phyloP scores from a whole-genome alignment of 2,329 filamentous ascomycete species.

The Tolypocladium guangdongense region DNA sequence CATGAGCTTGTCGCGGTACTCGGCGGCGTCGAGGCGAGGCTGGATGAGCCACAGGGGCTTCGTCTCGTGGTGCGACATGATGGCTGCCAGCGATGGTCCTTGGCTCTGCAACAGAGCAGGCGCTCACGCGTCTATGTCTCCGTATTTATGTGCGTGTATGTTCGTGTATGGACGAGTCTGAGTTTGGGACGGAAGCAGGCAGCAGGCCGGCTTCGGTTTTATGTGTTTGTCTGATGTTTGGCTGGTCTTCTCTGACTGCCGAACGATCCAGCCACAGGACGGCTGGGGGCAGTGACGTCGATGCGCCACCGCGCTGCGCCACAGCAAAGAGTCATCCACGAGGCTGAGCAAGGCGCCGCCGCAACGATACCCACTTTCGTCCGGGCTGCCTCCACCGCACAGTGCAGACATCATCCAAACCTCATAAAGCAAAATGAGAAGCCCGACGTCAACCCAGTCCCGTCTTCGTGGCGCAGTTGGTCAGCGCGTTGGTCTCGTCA shows the following conservation, averaged over 20 bases:
- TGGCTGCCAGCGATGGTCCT: not conserved
- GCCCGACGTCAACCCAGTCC: not conserved
- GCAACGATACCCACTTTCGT: not conserved
- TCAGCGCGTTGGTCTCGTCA: constrained; percentile 2
- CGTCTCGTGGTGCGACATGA: constrained; percentile 5
- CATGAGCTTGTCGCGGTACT: constrained; percentile 18
- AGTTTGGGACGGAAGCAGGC: not conserved
- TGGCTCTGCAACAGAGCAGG: not conserved
- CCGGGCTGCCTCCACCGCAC: not conserved
- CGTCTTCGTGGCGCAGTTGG: not conserved
- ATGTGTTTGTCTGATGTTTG: not conserved
- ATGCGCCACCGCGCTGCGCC: not conserved
- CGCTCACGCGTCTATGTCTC: not conserved
- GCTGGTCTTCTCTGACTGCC: too few relatives aligned
- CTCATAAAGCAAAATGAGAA: not conserved
- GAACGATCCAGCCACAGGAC: not conserved
- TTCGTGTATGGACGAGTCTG: too few relatives aligned
- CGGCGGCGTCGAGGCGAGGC: constrained; percentile 14
- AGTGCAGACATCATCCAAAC: not conserved
- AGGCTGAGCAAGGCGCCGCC: not conserved
- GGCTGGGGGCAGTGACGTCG: not conserved
- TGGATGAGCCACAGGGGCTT: constrained; percentile 18
- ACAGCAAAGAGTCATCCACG: not conserved
- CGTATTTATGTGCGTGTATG: not conserved
- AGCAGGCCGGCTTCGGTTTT: not conserved